A percentile compares a stretch with the other conserved stretches of the same genome.
phyloP scores from a whole-genome alignment of 495 filamentous ascomycete genomes.

The Podospora pseudocomata region DNA sequence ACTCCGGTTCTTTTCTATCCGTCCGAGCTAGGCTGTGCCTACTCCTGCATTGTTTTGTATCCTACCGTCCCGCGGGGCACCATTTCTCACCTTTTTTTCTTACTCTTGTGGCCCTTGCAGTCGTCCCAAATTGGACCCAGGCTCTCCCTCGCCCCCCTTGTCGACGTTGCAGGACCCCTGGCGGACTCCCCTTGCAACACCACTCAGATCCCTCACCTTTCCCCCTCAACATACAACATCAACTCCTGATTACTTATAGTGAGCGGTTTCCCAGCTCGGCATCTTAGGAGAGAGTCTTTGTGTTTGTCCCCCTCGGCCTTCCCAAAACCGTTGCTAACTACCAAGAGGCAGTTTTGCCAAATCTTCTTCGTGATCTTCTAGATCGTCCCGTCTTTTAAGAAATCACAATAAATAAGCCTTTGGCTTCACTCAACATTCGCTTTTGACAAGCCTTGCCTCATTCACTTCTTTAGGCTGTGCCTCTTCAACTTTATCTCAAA shows the following conservation, averaged over 20 bases:
- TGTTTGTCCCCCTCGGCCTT: slow-evolving; percentile 5
- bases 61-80: background rate
- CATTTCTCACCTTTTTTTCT: background rate
- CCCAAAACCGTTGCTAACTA: slow-evolving; percentile 15
- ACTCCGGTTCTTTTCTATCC: background rate
- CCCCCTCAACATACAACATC: slow-evolving; percentile 9
- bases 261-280: slow-evolving; percentile 3
- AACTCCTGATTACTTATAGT: slow-evolving; percentile 18
- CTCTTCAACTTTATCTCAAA: slow-evolving; percentile 31
- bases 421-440: slow-evolving; percentile 25
- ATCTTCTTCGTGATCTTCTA: slow-evolving; percentile 24
- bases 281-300: background rate
- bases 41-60: slow-evolving; percentile 14
- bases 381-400: slow-evolving; percentile 39
- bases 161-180: slow-evolving; percentile 5
- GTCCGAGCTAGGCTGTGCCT: slow-evolving; percentile 22
- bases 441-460: slow-evolving; percentile 14
- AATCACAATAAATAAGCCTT: slow-evolving; percentile 10
- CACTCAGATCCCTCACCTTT: background rate
- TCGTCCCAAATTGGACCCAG: slow-evolving; percentile 12
- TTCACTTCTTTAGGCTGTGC: slow-evolving; percentile 32
- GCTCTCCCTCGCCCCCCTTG: slow-evolving; percentile 13
- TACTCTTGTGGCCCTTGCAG: slow-evolving; percentile 3
- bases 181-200: slow-evolving; percentile 6
- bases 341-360: slow-evolving; percentile 1